Base-by-base conservation (phyloP, 1,284 basidiomycete species). In the Melampsora abietis-canadensis region DNA sequence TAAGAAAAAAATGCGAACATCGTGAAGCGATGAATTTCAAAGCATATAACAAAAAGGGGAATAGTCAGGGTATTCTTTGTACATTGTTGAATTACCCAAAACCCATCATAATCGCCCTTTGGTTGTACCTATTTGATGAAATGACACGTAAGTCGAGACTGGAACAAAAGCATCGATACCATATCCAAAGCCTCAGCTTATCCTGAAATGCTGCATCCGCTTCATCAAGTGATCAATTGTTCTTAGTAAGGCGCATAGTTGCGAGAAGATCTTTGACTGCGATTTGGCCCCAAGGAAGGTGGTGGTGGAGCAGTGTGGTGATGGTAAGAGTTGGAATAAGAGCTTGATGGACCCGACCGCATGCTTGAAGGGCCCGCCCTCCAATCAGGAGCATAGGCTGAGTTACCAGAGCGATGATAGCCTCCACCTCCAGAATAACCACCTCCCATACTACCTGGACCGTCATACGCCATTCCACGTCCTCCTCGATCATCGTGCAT, bases 401-500 rank as follows among this genome's bases (percentile, higher is more conserved):
- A 40, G n/a, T n/a, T n/a, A 47, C 47, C 21, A 30, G 60, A 31
- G 10, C 68, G 60, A 51, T 63, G 51, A 34, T 63, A 64, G 17
- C 59, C 30, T 17, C 37, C 54, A 6, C 59, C 59, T n/a, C 51
- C 51, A 3, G 51, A 54, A 61, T 72, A 72, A 47, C 44, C 8
- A 48, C 68, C 68, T 17, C 24, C 44, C 68, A 72, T 64, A 7
- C 61, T 46, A 2, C 60, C 60, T 4, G 68, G 47, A 14, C 34
- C 68, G 31, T 65, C 68, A 47, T 72, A 61, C 6, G 47, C 48
- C 59, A 69, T 62, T n/a, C 68, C 68, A 21, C 68, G 54, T 10
- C 37, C 34, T 47, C 61, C 68, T 34, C 68, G 60, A 37, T 64
- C 68, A n/a, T 72, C 68, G 17, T 72, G 68, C 80, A 86, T 85